Evolutionary conservation across 805 yeast genomes (phyloP), one percentile per base, ranked within the genome.

Genomic region (Huiozyma sinensis): DNA sequence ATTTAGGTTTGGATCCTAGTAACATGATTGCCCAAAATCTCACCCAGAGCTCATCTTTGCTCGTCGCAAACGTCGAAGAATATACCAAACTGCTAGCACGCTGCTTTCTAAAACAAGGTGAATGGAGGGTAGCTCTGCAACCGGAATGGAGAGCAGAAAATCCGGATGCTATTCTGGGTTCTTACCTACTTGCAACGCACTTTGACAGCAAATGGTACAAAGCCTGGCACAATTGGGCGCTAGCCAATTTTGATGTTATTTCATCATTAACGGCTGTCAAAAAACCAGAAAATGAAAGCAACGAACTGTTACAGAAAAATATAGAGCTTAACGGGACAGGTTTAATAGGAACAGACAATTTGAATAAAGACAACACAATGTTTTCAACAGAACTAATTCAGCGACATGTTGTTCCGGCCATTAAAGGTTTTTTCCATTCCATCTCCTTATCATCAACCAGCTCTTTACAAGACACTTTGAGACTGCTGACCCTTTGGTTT

Each of bases 141-240:
- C 73, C 69, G 40, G 76, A 76, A 50, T 89, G 97, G 97, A 73
- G 83, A 47, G 73, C 77, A n/a, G 83, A 80, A 49, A 76, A 73
- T 30, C 80, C 87, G 2, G 87, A 85, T 36, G 82, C 89, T 2
- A 87, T 90, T 51, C 66, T 90, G 46, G 95, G 96, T n/a, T 87
- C 95, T 0, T 90, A 85, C 59, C 68, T 89, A 42, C 69, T 89
- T 49, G 97, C 97, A 0, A 89, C 97, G 0, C 95, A 88, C 58
- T 89, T 90, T 62, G 97, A 89, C 59, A 71, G 76, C 31, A 74
- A 75, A 30, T 90, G 97, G 97, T 90, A 90, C 57, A 90, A 90
- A 58, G 97, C 97, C 28, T 90, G 97, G 97, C 97, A 90, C 58
- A 89, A 86, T 58, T 90, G 97, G 97, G 97, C 97, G 0, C 70